Conservation (phyloP, 345 rosid genomes). For the Adansonia digitata region DNA sequence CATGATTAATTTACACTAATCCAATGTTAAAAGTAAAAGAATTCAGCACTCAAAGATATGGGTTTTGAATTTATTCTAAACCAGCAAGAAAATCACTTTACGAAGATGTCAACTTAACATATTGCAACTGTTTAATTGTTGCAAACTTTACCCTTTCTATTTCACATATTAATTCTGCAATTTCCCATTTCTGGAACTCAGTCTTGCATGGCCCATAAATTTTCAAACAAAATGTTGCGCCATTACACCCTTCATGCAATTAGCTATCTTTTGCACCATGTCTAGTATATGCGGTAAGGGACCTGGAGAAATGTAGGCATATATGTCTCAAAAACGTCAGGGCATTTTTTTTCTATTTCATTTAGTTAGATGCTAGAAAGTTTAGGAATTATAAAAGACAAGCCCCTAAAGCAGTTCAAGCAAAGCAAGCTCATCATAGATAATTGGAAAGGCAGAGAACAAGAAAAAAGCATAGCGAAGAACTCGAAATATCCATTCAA, state of each 20-base stretch:
- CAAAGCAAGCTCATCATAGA: background rate
- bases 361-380: background rate
- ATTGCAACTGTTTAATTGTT: too few species aligned
- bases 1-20: too few species aligned
- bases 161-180: background rate
- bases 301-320: too few species aligned
- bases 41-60: background rate
- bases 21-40: too few species aligned
- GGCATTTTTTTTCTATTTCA: background rate
- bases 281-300: too few species aligned
- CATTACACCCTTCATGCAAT: background rate
- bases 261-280: background rate
- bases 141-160: background rate
- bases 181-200: background rate
- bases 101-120: background rate
- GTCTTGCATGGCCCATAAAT: background rate
- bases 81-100: background rate
- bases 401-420: background rate
- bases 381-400: background rate
- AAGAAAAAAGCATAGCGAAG: slow-evolving; percentile 10
- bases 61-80: background rate
- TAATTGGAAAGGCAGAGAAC: background rate
- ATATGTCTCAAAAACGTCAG: background rate
- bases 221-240: background rate
- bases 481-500: slow-evolving; percentile 6